Percentiles rank a stretch among this genome's conserved stretches.
phyloP scores from a whole-genome alignment of 2,329 filamentous ascomycete genomes.

The Zymoseptoria brevis region DNA sequence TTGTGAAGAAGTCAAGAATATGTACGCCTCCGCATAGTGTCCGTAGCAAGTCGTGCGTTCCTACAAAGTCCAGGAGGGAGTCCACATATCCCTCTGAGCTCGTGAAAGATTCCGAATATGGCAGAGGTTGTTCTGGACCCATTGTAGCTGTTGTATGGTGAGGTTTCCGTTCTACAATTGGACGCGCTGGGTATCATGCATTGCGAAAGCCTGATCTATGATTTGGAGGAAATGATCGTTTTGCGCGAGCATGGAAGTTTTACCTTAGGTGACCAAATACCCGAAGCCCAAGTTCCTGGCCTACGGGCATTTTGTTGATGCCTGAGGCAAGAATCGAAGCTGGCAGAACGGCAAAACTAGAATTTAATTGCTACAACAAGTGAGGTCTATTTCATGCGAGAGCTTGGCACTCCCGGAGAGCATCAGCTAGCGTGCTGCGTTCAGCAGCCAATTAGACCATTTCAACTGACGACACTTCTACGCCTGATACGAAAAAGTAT shows the following conservation, averaged over 20 bases:
- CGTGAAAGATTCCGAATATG: conserved; percentile 58
- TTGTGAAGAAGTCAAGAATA: conserved; percentile 91
- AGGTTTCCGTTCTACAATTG: not conserved
- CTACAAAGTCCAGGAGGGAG: conserved; percentile 67
- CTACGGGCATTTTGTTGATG: too few species aligned
- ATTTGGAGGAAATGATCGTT: not conserved
- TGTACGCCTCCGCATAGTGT: conserved; percentile 95
- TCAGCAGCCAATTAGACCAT: too few species aligned
- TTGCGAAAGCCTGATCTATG: not conserved
- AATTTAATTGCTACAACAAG: too few species aligned
- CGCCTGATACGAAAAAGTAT: not conserved
- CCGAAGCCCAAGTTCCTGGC: too few species aligned
- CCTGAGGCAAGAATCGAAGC: too few species aligned
- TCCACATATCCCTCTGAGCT: conserved; percentile 70
- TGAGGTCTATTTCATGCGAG: too few species aligned
- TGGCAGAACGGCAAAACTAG: too few species aligned
- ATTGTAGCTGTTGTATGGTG: conserved; percentile 19
- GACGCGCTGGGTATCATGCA: not conserved
- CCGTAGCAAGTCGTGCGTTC: conserved; percentile 67
- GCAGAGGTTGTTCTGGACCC: conserved; percentile 50
- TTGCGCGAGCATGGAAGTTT: not conserved
- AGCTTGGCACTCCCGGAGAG: too few species aligned
- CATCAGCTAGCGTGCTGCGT: too few species aligned
- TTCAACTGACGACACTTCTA: too few species aligned
- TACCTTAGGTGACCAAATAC: too few species aligned